phyloP scores from a whole-genome alignment of 371 early-diverging fungal species.

The Antonospora locustae region DNA sequence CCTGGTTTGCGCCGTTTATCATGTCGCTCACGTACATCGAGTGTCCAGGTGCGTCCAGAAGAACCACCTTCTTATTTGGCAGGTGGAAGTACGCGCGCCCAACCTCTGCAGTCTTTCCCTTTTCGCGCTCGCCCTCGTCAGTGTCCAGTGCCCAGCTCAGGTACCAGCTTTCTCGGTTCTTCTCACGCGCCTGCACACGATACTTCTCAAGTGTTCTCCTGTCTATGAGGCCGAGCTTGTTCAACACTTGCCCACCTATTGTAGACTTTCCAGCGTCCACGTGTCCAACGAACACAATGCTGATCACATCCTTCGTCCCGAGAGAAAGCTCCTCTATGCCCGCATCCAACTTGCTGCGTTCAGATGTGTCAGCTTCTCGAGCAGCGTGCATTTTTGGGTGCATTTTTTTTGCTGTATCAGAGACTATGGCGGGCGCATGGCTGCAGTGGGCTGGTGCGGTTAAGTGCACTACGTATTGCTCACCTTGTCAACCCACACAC shows the following conservation, averaged over 20 bases:
- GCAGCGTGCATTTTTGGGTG: too few species aligned
- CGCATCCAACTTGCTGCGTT: too few species aligned
- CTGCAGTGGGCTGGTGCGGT: too few species aligned
- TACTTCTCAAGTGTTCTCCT: conserved; percentile 96
- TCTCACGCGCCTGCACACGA: conserved; percentile 88
- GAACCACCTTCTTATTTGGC: conserved; percentile 58
- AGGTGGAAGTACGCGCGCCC: conserved; percentile 77
- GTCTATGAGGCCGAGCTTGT: conserved; percentile 94
- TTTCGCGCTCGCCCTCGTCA: conserved; percentile 63
- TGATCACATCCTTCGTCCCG: too few species aligned
- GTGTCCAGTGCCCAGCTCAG: conserved; percentile 54
- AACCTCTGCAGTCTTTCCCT: conserved; percentile 54
- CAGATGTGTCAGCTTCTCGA: too few species aligned
- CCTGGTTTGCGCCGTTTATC: conserved; percentile 90
- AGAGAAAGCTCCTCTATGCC: too few species aligned
- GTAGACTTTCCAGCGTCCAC: conserved; percentile 98
- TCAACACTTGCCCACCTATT: conserved; percentile 93
- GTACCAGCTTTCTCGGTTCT: conserved; percentile 56
- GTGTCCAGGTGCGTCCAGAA: conserved; percentile 79
- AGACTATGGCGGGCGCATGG: too few species aligned
- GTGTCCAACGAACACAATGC: conserved; percentile 98
- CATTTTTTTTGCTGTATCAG: too few species aligned
- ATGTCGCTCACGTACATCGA: conserved; percentile 92
- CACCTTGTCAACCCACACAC: too few species aligned
- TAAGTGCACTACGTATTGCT: too few species aligned